A percentile compares a stretch with the other conserved stretches of the same genome.
phyloP scores from a whole-genome alignment of 2,329 filamentous ascomycete genomes.

The Zarea fungicola region DNA sequence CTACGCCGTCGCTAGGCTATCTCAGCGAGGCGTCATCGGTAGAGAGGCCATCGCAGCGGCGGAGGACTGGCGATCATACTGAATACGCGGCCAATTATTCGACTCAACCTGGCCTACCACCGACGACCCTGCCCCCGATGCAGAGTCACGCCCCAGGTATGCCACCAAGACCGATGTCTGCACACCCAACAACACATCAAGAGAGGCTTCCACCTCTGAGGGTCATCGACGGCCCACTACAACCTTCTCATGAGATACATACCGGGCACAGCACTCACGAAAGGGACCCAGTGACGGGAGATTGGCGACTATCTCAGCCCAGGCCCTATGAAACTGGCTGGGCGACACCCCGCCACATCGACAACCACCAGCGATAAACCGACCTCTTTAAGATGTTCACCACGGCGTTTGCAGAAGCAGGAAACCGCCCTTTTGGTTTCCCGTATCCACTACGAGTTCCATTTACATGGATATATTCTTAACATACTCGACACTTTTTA shows the following conservation, averaged over 20 bases:
- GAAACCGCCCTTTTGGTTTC: not conserved
- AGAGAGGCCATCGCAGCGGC: constrained; percentile 42
- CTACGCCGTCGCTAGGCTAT: constrained; percentile 29
- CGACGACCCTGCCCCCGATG: constrained; percentile 37
- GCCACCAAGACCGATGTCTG: constrained; percentile 33
- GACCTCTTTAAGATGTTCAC: no score
- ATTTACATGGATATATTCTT: not conserved
- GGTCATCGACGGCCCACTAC: constrained; percentile 34
- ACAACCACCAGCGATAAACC: not conserved
- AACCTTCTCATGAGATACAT: constrained; percentile 18
- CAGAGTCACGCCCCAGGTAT: constrained; percentile 32
- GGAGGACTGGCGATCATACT: constrained; percentile 43
- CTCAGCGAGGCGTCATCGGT: constrained; percentile 37
- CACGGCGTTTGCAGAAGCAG: not conserved
- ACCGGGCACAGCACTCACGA: constrained; percentile 27
- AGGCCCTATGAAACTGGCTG: constrained; percentile 31
- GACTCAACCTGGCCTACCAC: constrained; percentile 28
- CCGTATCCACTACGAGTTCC: not conserved
- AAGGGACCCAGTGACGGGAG: constrained; percentile 31
- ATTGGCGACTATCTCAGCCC: constrained; percentile 30
- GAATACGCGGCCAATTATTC: constrained; percentile 37
- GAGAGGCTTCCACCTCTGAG: constrained; percentile 46
- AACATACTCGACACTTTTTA: constrained; percentile 4
- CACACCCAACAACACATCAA: constrained; percentile 29
- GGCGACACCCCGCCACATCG: constrained; percentile 24